phyloP scores from a whole-genome alignment of 306 rosid species.

The Begonia loranthoides region DNA sequence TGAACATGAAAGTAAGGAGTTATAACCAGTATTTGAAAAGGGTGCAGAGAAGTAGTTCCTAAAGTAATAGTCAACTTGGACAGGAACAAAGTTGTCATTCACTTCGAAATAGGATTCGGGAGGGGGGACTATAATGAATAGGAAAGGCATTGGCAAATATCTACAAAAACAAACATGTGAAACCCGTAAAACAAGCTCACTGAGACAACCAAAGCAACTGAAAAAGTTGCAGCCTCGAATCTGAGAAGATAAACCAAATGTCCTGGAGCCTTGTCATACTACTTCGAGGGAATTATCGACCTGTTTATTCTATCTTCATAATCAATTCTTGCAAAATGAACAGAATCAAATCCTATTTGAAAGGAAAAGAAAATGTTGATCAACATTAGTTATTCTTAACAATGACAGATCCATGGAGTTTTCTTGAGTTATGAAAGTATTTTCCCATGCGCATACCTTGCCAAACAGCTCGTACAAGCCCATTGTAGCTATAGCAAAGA shows the following conservation, averaged over 20 bases:
- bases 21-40: background rate
- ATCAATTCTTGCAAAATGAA: slow-evolving; percentile 90
- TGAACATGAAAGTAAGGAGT: slow-evolving; percentile 7
- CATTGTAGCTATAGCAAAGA: too few species aligned
- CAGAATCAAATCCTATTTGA: slow-evolving; percentile 87
- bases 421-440: too few species aligned
- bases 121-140: slow-evolving; percentile 60
- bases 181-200: slow-evolving; percentile 1
- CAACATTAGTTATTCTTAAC: too few species aligned
- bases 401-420: too few species aligned
- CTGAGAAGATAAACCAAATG: too few species aligned
- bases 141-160: slow-evolving; percentile 82
- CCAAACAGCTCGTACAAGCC: too few species aligned
- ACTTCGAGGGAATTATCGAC: too few species aligned
- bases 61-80: slow-evolving; percentile 44
- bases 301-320: too few species aligned
- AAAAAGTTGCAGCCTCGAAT: too few species aligned
- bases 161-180: slow-evolving; percentile 24
- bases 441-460: too few species aligned
- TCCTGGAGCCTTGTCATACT: too few species aligned
- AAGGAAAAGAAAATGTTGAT: background rate
- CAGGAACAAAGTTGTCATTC: slow-evolving; percentile 21
- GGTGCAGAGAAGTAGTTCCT: background rate
- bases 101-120: slow-evolving; percentile 48
- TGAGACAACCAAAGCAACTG: too few species aligned